These are phyloP conservation scores for Carpinus viminea DNA, from an alignment of 306 rosid species.

Conservation along the genomic window DNA sequence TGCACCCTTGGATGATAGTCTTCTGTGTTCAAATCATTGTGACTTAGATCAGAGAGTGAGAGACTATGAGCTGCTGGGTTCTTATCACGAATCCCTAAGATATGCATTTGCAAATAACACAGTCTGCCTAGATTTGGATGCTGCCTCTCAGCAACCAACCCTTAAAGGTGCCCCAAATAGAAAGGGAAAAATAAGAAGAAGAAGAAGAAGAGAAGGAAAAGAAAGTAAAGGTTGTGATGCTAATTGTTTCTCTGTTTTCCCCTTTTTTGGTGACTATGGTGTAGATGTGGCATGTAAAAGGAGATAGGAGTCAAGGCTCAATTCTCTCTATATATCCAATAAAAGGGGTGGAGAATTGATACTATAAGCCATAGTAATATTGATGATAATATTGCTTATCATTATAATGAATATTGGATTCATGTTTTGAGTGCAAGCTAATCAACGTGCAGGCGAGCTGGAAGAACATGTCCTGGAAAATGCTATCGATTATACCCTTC, in stretches of 20 bases:
- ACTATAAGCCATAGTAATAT: background rate
- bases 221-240: no score
- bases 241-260: no score
- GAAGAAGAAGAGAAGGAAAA: no score
- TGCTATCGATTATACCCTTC: conserved; percentile 92
- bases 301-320: background rate
- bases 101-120: background rate
- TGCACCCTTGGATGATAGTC: background rate
- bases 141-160: no score
- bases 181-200: no score
- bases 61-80: background rate
- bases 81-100: background rate
- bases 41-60: background rate
- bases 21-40: background rate
- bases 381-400: background rate
- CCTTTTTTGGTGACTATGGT: background rate
- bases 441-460: conserved; percentile 97
- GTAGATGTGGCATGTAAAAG: background rate
- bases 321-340: background rate
- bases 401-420: background rate
- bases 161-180: no score
- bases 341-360: background rate
- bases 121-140: background rate
- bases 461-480: conserved; percentile 95
- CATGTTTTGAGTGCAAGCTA: conserved; percentile 80